Evolutionary conservation across 73 alveolate species (phyloP).

Genomic region (Paramecium sonneborni): DNA sequence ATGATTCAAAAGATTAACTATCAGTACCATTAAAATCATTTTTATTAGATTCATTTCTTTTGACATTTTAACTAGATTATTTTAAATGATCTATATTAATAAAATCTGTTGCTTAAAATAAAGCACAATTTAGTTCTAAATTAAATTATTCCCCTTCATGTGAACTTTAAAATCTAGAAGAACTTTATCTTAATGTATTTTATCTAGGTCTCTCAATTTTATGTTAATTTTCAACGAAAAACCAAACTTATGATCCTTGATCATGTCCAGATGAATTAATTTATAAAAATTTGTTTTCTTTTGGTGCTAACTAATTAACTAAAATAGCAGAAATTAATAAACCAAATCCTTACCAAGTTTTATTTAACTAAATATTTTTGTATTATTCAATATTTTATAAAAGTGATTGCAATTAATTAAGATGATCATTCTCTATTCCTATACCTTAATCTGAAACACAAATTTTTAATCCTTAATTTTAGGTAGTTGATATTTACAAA

Average conservation of each 20-base stretch:
- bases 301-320: background rate
- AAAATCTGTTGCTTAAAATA: background rate
- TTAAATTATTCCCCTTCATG: background rate
- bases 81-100: background rate
- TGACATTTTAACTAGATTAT: background rate
- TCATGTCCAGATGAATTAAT: background rate
- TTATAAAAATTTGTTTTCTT: background rate
- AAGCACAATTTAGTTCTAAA: background rate
- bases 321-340: background rate
- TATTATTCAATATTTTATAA: background rate
- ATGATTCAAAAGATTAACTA: background rate
- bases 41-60: background rate
- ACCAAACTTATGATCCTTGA: background rate
- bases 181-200: background rate
- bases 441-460: constrained; percentile 49
- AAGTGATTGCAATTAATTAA: background rate
- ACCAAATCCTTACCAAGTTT: constrained; percentile 26
- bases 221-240: background rate
- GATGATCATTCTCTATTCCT: constrained; percentile 1
- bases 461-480: background rate
- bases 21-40: background rate
- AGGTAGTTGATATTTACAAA: background rate
- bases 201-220: background rate
- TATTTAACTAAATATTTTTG: background rate
- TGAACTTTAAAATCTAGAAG: background rate